phyloP scores from a whole-genome alignment of 2,329 filamentous ascomycete genomes.

The Dactylellina haptotyla region DNA sequence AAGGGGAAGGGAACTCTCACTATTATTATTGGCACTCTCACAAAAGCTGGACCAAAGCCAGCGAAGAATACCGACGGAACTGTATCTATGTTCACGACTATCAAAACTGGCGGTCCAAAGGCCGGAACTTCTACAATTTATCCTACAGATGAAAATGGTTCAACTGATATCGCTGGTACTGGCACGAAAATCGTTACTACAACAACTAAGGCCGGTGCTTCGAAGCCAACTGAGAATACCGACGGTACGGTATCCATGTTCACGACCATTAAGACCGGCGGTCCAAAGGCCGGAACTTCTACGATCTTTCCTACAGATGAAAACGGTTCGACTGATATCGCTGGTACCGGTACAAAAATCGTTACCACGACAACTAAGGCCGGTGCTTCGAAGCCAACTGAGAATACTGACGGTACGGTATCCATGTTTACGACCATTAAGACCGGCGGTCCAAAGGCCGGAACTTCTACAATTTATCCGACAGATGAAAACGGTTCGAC shows the following conservation, averaged over 20 bases:
- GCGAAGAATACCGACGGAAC: not conserved
- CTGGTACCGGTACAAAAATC: not conserved
- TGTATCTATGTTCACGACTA: not conserved
- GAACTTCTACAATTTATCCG: not conserved
- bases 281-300: not conserved
- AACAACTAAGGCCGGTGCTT: not conserved
- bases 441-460: not conserved
- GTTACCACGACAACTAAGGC: not conserved
- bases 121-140: not conserved
- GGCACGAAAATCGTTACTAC: not conserved
- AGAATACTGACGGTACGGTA: not conserved
- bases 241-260: too few species aligned
- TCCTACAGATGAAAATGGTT: not conserved
- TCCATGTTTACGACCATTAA: not conserved
- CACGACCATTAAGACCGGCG: not conserved
- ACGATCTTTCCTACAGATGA: not conserved
- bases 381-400: not conserved
- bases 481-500: not conserved
- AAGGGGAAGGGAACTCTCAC: too few species aligned
- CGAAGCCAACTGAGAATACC: too few species aligned
- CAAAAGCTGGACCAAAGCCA: not conserved
- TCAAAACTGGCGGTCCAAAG: not conserved
- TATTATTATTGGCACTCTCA: too few species aligned
- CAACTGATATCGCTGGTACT: not conserved
- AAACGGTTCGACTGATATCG: not conserved